Percentiles rank a stretch among this genome's conserved stretches.
Conservation (phyloP, 108 stramenopile genomes). For the Pseudonitzschia delicatissima region DNA sequence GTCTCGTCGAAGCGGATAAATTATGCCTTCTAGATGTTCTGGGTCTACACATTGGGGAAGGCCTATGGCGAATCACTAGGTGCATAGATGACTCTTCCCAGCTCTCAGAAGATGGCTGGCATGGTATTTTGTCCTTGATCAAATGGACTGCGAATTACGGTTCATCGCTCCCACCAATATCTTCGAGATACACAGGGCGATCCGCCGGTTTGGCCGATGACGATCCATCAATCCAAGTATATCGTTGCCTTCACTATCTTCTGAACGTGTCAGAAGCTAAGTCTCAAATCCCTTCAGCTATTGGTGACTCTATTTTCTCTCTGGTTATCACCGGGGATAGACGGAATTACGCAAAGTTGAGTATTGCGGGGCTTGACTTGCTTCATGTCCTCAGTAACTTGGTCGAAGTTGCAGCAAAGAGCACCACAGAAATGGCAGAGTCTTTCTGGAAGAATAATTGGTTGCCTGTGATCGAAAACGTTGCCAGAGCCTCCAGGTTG, state of each 20-base stretch:
- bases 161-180: conserved; percentile 29
- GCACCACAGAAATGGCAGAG: conserved; percentile 25
- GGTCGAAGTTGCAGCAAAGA: conserved; percentile 31
- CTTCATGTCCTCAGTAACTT: conserved; percentile 51
- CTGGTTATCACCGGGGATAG: conserved; percentile 64
- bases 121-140: conserved; percentile 55
- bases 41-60: conserved; percentile 73
- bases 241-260: conserved; percentile 74
- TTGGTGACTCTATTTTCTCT: conserved; percentile 46
- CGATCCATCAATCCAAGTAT: conserved; percentile 76
- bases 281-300: conserved; percentile 41
- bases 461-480: conserved; percentile 57
- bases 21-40: conserved; percentile 31
- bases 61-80: conserved; percentile 73
- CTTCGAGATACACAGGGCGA: conserved; percentile 10
- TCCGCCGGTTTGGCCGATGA: conserved; percentile 59
- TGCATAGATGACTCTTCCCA: conserved; percentile 57
- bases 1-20: conserved; percentile 27
- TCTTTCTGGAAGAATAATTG: conserved; percentile 49
- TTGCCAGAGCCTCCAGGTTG: conserved; percentile 60
- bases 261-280: conserved; percentile 65
- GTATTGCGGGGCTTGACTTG: conserved; percentile 79
- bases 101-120: conserved; percentile 64
- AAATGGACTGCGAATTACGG: conserved; percentile 72
- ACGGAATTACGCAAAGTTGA: conserved; percentile 67